Conservation (phyloP, 495 filamentous ascomycete genomes). For the Entonaema liquescens region DNA sequence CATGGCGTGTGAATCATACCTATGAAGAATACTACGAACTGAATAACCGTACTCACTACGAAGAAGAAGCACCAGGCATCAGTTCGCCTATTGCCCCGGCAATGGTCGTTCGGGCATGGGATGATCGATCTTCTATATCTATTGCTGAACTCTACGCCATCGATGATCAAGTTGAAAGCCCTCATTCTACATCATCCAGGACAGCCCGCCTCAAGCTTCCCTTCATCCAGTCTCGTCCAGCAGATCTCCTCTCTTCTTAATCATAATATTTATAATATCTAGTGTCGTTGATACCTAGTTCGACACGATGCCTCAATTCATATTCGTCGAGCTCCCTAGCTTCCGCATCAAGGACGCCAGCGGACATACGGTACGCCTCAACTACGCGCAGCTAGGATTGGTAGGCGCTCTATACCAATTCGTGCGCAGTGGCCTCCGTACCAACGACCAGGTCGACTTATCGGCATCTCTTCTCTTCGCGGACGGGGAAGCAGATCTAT, state of each 20-base stretch:
- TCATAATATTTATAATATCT: not conserved
- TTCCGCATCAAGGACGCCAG: slow-evolving; percentile 43
- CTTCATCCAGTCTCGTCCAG: not conserved
- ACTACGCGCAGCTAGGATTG: slow-evolving; percentile 35
- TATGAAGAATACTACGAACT: slow-evolving; percentile 5
- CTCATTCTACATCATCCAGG: slow-evolving; percentile 12
- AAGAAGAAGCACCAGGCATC: not conserved
- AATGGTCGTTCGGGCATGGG: slow-evolving; percentile 13
- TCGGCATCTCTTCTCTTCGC: slow-evolving; percentile 40
- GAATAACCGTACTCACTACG: slow-evolving; percentile 16
- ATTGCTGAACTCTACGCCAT: slow-evolving; percentile 16
- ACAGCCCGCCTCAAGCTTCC: not conserved
- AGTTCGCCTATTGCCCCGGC: slow-evolving; percentile 25
- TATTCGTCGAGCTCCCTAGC: slow-evolving; percentile 46
- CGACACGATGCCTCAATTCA: slow-evolving; percentile 39
- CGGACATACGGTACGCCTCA: slow-evolving; percentile 34
- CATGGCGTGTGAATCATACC: slow-evolving; percentile 1
- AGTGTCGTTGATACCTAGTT: not conserved
- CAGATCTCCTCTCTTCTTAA: not conserved
- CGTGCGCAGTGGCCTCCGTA: slow-evolving; percentile 37
- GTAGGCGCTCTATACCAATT: slow-evolving; percentile 38
- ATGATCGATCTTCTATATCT: slow-evolving; percentile 17
- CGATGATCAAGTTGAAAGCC: not conserved
- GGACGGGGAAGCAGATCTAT: slow-evolving; percentile 43
- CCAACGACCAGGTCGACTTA: slow-evolving; percentile 36